Percentiles rank a stretch among this genome's conserved stretches.
phyloP scores from a whole-genome alignment of 179 eudicot genomes.

The Drosera spatulata region DNA sequence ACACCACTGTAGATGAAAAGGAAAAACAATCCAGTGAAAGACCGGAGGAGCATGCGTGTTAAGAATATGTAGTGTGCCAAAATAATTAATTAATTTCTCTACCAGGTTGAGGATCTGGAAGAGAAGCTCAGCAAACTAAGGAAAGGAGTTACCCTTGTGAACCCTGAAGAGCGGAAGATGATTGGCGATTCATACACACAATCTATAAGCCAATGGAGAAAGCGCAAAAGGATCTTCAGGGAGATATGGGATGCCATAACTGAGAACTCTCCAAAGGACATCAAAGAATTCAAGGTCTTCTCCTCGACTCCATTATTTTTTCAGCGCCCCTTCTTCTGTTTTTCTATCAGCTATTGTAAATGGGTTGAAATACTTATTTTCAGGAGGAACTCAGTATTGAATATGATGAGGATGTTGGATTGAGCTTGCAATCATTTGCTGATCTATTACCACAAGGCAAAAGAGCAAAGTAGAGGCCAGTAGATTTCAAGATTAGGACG shows the following conservation, averaged over 20 bases:
- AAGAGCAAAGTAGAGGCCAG: constrained; percentile 56
- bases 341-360: neutral
- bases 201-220: constrained; percentile 72
- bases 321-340: neutral
- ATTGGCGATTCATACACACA: constrained; percentile 45
- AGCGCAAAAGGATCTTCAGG: constrained; percentile 81
- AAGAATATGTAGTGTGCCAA: neutral
- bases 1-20: neutral
- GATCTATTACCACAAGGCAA: constrained; percentile 43
- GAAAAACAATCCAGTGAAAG: too few relatives aligned
- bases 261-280: constrained; percentile 76
- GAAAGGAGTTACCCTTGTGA: constrained; percentile 86
- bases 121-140: constrained; percentile 54
- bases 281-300: constrained; percentile 82
- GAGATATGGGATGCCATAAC: constrained; percentile 95
- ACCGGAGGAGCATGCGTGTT: too few relatives aligned
- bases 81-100: neutral
- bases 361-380: neutral
- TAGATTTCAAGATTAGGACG: constrained; percentile 9
- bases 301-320: neutral
- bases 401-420: constrained; percentile 78
- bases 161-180: constrained; percentile 73
- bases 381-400: constrained; percentile 94
- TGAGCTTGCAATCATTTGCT: constrained; percentile 51
- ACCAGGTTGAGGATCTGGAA: constrained; percentile 69